Base-by-base conservation (phyloP, 176 grass and related monocot species). In the Triticum timopheevii region DNA sequence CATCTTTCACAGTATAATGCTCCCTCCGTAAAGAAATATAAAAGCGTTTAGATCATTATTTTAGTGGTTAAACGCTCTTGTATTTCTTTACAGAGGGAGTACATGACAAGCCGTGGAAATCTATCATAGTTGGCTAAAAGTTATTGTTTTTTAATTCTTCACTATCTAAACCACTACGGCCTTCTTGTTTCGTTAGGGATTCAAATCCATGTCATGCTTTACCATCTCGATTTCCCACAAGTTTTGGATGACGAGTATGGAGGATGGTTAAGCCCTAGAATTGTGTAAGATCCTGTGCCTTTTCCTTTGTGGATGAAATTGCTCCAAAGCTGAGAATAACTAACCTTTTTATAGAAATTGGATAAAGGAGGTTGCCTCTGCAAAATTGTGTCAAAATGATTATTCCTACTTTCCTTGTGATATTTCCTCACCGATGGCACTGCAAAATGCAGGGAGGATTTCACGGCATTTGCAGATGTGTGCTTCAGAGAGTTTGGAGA, bases 151-250 rank as follows among this genome's bases (percentile, higher is more conserved):
- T 63, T 59, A 59, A 22, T 4, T 0, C 71, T 27, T 8, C 36
- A 44, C n/a, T 19, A 4, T 23, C 23, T 80, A 15, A 64, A 65
- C 12, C 34, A 13, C 77, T 25, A 1, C 7, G 56, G 34, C 34
- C 58, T 65, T 24, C 62, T 24, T 6, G n/a, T 45, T 28, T 28
- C 13, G 83, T 11, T 24, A 63, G 94, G 94, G 36, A 96, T 96
- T 69, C 66, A 91, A 66, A 16, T 89, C 24, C 94, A 96, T 31
- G 70, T 86, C n/a, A 92, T 88, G 61, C 65, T 96, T 65, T 92
- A 90, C 76, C 94, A 93, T 40, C 73, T 92, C 2, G 94, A 96
- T 81, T 36, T 90, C 28, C 94, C 94, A 2, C 89, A 93, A 80
- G 80, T 81, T 82, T 73, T 95, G 13, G 90, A 95, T 34, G 88